Base-by-base conservation (phyloP, 352 stramenopile species). In the Achlya hypogyna region DNA sequence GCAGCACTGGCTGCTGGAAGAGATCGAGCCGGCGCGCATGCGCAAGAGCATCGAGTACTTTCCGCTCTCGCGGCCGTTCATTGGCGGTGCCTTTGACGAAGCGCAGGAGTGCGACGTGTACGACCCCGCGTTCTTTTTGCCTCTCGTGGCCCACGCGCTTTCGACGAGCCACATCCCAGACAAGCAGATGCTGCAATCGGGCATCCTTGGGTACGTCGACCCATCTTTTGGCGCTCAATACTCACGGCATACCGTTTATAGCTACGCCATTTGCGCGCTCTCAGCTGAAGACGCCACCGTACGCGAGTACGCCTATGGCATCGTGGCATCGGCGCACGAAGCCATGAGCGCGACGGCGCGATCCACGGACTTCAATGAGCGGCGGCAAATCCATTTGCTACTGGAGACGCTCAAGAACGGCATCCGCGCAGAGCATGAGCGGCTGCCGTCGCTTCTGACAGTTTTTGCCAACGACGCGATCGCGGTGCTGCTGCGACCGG, bases 401-500 rank as follows among this genome's bases (percentile, higher is more conserved):
- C 78, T 95, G 38, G 85, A 93, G 52, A 81, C 79, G 8, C 81
- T 95, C 47, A 85, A 86, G 18, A 86, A 79, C 53, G 86, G 78
- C 16, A 63, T 91, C 10, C 56, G 75, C 27, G 43, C 76, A 6
- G 74, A 77, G 12, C 75, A 89, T 5, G 74, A 83, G 40, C 68
- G 75, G 22, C 74, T 93, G n/a, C 81, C 84, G 8, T 91, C 79
- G 3, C 66, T 88, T 14, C 66, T 95, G n/a, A 88, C 84, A 1
- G 82, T 93, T 29, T 95, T 93, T 49, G 71, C 92, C 51, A 92
- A 92, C 47, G 82, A 93, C 49, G 77, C 79, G 10, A 72, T 93
- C 53, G 74, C 79, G 59, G 84, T 93, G 8, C 62, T 93, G 16
- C 75, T 71, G 4, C 79, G 84, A 0, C 86, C 86, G 4, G 78